Evolutionary conservation across 352 stramenopile genomes (phyloP).

Genomic region (Pythium phragmiticola): DNA sequence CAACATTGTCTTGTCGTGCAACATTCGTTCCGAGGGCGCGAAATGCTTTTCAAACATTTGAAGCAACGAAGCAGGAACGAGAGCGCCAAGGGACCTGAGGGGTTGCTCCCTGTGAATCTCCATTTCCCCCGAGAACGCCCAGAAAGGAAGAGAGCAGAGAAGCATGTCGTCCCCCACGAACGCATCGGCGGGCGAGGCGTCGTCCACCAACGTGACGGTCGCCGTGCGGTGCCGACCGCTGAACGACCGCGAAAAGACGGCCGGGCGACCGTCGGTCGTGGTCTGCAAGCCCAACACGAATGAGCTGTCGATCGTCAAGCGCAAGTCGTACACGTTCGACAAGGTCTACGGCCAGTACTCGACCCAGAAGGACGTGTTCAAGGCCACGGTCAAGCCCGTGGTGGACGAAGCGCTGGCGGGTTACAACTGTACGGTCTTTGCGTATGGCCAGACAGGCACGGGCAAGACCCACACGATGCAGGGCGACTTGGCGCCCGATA

Average conservation of each 20-base stretch:
- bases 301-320: slow-evolving; percentile 84
- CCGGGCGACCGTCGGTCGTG: slow-evolving; percentile 74
- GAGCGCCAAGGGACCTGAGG: background rate
- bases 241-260: slow-evolving; percentile 86
- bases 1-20: slow-evolving; percentile 6
- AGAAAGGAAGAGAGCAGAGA: background rate
- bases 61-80: slow-evolving; percentile 13
- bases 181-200: slow-evolving; percentile 4
- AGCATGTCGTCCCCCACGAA: slow-evolving; percentile 19
- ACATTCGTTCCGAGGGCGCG: slow-evolving; percentile 5
- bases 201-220: slow-evolving; percentile 81
- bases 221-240: slow-evolving; percentile 89
- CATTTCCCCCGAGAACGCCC: background rate
- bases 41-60: slow-evolving; percentile 27
- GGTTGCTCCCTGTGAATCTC: background rate
- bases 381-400: slow-evolving; percentile 88
- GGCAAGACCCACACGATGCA: slow-evolving; percentile 99
- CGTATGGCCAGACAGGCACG: slow-evolving; percentile 96
- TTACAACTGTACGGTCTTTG: slow-evolving; percentile 97
- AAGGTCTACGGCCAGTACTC: slow-evolving; percentile 94
- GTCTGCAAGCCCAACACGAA: slow-evolving; percentile 84
- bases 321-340: slow-evolving; percentile 92
- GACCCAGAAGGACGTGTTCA: slow-evolving; percentile 97
- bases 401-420: slow-evolving; percentile 95
- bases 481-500: slow-evolving; percentile 82